A percentile compares a stretch with the other conserved stretches of the same genome.
These are phyloP conservation scores for Avena eriantha DNA, from an alignment of 176 grass and related monocot species.

Conservation along the genomic window DNA sequence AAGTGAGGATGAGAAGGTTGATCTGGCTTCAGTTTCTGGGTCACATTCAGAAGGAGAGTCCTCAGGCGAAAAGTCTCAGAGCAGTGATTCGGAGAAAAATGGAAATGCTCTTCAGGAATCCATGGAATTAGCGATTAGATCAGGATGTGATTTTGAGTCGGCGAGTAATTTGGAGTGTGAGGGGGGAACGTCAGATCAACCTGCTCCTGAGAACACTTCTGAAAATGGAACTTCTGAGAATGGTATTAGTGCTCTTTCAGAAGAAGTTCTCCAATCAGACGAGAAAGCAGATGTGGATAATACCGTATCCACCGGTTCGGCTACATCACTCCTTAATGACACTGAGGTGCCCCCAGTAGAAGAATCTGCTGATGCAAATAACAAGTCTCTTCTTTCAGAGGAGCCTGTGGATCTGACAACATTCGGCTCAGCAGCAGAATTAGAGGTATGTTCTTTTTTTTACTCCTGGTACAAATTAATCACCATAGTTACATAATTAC, in stretches of 20 bases:
- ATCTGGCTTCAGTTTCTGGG: slow-evolving; percentile 55
- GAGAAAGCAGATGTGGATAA: slow-evolving; percentile 37
- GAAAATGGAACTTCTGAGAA: slow-evolving; percentile 46
- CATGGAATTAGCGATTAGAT: slow-evolving; percentile 2
- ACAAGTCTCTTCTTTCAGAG: slow-evolving; percentile 27
- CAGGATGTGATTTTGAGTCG: slow-evolving; percentile 56
- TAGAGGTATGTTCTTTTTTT: slow-evolving; percentile 61
- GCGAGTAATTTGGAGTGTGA: slow-evolving; percentile 46
- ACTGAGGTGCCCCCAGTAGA: slow-evolving; percentile 29
- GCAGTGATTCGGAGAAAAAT: slow-evolving; percentile 60
- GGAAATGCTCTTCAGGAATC: slow-evolving; percentile 39
- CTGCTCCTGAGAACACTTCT: slow-evolving; percentile 14
- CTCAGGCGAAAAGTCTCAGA: slow-evolving; percentile 52
- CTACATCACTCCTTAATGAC: slow-evolving; percentile 32
- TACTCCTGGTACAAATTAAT: background rate
- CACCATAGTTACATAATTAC: background rate
- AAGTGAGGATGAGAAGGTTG: slow-evolving; percentile 47
- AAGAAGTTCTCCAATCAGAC: slow-evolving; percentile 42
- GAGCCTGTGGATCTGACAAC: slow-evolving; percentile 62
- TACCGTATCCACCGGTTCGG: background rate
- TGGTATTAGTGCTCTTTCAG: slow-evolving; percentile 25
- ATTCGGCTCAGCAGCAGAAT: slow-evolving; percentile 63
- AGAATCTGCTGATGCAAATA: slow-evolving; percentile 30
- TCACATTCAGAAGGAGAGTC: slow-evolving; percentile 68
- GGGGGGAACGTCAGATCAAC: slow-evolving; percentile 35